phyloP scores from a whole-genome alignment of 257 asterid genomes.

The Apocynum venetum region DNA sequence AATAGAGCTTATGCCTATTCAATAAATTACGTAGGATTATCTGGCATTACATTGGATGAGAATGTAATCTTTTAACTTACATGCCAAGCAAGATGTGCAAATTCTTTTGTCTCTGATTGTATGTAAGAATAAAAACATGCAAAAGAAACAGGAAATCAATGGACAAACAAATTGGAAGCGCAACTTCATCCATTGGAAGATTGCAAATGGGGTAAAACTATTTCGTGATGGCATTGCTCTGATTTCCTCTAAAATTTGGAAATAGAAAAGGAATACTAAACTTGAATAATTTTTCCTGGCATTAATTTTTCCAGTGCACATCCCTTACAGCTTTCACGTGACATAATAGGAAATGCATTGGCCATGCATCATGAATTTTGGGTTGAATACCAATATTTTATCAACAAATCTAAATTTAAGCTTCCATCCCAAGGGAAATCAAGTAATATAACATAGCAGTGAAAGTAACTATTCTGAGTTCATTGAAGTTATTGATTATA shows the following conservation, averaged over 20 bases:
- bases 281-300: not conserved
- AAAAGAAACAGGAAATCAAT: not conserved
- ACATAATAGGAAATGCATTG: too few relatives aligned
- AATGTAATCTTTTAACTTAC: not conserved
- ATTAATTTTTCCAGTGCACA: not conserved
- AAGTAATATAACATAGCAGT: too few relatives aligned
- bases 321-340: too few relatives aligned
- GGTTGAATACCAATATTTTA: too few relatives aligned
- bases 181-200: not conserved
- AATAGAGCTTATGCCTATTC: not conserved
- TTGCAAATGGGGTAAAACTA: not conserved
- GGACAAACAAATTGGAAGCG: not conserved
- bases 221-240: not conserved
- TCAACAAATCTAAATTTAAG: too few relatives aligned
- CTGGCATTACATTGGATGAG: not conserved
- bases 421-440: too few relatives aligned
- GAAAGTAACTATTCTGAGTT: too few relatives aligned
- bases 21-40: not conserved
- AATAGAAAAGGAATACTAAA: not conserved
- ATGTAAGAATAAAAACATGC: not conserved
- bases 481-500: too few relatives aligned
- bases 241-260: not conserved
- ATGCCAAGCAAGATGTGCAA: not conserved
- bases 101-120: not conserved
- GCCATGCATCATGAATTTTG: too few relatives aligned